Percentiles rank a stretch among this genome's conserved stretches.
Evolutionary conservation across 345 rosid species (phyloP).

Genomic region (Populus alba): DNA sequence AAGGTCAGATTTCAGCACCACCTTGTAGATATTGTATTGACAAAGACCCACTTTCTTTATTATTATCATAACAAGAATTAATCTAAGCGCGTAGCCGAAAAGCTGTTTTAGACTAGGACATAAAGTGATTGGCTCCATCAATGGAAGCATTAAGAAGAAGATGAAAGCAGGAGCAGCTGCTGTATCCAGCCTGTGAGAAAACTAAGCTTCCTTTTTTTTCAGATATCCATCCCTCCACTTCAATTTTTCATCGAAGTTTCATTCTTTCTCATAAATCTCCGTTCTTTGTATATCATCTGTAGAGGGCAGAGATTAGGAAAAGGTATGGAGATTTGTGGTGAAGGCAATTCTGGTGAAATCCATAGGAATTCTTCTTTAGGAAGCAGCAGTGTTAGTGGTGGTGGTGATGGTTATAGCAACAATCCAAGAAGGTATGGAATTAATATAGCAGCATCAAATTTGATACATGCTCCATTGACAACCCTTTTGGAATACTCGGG

Average conservation of each 20-base stretch:
- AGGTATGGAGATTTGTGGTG: slow-evolving; percentile 9
- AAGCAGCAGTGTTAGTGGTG: neutral
- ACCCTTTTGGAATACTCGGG: slow-evolving; percentile 38
- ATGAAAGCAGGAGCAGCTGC: neutral
- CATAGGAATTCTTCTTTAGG: neutral
- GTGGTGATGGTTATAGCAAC: neutral
- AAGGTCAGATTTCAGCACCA: neutral
- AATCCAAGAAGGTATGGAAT: slow-evolving; percentile 26
- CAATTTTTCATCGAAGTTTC: neutral
- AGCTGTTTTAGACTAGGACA: neutral
- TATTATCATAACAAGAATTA: too few species aligned
- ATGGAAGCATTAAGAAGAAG: neutral
- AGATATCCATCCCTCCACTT: neutral
- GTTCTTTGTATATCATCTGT: neutral
- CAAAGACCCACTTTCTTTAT: neutral
- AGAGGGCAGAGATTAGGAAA: neutral
- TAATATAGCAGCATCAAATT: slow-evolving; percentile 24
- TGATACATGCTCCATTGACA: slow-evolving; percentile 33
- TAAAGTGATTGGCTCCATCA: neutral
- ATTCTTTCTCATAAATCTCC: neutral
- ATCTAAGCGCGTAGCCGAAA: neutral
- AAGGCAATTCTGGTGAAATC: neutral
- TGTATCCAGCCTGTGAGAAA: neutral
- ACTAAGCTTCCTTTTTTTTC: neutral
- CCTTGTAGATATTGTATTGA: neutral